Evolutionary conservation across 352 stramenopile species (phyloP).

Genomic region (Phytophthora ramorum): DNA sequence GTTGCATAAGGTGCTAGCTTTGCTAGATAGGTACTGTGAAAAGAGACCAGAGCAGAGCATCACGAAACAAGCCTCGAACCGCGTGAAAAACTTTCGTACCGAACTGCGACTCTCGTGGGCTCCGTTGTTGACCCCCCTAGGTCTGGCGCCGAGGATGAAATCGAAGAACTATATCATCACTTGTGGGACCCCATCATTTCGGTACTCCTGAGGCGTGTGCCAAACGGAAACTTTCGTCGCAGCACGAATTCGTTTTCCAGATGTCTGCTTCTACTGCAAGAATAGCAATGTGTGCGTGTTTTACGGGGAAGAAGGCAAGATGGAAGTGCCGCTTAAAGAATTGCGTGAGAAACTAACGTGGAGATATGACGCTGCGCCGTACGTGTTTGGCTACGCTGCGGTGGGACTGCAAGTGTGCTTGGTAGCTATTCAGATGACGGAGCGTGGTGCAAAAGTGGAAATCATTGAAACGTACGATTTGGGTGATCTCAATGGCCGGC

Average conservation of each 20-base stretch:
- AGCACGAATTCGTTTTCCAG: conserved; percentile 13
- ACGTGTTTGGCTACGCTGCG: conserved; percentile 39
- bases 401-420: conserved; percentile 28
- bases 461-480: conserved; percentile 32
- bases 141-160: conserved; percentile 10
- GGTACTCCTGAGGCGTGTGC: conserved; percentile 8
- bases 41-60: no score
- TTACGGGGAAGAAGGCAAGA: conserved; percentile 15
- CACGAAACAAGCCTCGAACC: no score
- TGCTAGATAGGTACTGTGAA: no score
- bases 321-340: conserved; percentile 19
- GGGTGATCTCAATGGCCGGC: conserved; percentile 14
- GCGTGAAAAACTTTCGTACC: no score
- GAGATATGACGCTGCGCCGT: conserved; percentile 32
- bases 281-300: conserved; percentile 19
- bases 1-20: no score
- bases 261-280: conserved; percentile 23
- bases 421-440: conserved; percentile 17
- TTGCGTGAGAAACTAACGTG: conserved; percentile 30
- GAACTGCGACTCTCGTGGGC: no score
- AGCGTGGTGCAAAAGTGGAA: conserved; percentile 27
- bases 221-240: conserved; percentile 13
- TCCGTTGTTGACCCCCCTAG: conserved; percentile 18
- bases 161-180: conserved; percentile 17
- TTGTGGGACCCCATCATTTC: conserved; percentile 27